Percentiles rank a stretch among this genome's conserved stretches.
phyloP scores from a whole-genome alignment of 805 yeast species.

The Ogataea glucozyma region DNA sequence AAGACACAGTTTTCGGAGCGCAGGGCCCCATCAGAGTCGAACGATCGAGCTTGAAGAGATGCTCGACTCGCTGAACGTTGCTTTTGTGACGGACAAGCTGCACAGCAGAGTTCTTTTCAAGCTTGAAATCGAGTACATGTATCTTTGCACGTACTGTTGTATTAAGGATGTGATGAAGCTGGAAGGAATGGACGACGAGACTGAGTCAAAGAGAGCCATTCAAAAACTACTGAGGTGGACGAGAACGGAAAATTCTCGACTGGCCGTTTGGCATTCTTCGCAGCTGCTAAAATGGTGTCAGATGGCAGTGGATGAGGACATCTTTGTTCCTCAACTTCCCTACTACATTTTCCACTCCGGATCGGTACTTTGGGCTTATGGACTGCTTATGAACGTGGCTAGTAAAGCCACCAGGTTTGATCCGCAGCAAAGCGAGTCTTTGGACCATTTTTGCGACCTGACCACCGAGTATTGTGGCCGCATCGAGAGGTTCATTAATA shows the following conservation, averaged over 20 bases:
- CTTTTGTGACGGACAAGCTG: neutral
- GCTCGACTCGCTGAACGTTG: conserved; percentile 7
- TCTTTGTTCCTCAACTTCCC: conserved; percentile 11
- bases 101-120: conserved; percentile 8
- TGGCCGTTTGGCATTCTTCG: conserved; percentile 11
- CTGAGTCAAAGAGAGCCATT: conserved; percentile 11
- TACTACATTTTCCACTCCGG: conserved; percentile 12
- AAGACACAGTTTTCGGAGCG: too few relatives aligned
- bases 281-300: conserved; percentile 6
- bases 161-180: conserved; percentile 12
- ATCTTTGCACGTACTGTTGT: conserved; percentile 11
- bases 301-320: neutral
- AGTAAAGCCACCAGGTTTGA: conserved; percentile 11
- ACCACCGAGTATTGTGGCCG: conserved; percentile 6
- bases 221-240: conserved; percentile 9
- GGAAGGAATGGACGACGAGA: conserved; percentile 14
- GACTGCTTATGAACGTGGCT: conserved; percentile 11
- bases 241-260: conserved; percentile 11
- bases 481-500: conserved; percentile 6
- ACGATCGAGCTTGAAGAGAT: conserved; percentile 11
- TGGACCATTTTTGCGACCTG: conserved; percentile 7
- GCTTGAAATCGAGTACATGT: conserved; percentile 12
- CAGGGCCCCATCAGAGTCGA: conserved; percentile 4
- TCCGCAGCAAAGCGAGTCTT: neutral
- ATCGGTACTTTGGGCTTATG: conserved; percentile 13